Conservation (phyloP, 1,139 yeast species). For the Lodderomyces orthopsilosis region DNA sequence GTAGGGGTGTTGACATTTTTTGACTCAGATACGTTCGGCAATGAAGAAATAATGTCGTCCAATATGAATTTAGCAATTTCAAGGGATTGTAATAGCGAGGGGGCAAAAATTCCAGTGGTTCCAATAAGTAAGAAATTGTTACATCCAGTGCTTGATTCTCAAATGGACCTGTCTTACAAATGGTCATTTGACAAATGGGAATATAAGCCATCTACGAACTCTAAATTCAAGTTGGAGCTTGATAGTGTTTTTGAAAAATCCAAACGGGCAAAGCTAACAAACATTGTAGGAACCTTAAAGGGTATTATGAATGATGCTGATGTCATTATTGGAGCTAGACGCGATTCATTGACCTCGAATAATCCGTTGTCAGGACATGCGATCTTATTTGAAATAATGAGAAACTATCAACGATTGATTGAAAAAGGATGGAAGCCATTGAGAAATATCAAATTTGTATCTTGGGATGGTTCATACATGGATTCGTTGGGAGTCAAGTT, state of each 20-base stretch:
- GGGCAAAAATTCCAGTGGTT: conserved; percentile 27
- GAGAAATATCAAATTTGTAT: conserved; percentile 39
- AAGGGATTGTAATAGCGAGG: conserved; percentile 11
- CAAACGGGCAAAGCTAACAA: conserved; percentile 21
- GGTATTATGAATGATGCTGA: conserved; percentile 45
- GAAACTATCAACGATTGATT: conserved; percentile 33
- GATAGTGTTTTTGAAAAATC: conserved; percentile 17
- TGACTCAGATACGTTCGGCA: conserved; percentile 6
- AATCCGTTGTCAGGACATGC: conserved; percentile 45
- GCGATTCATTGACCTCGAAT: conserved; percentile 39
- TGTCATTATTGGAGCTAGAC: conserved; percentile 40
- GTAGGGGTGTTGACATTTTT: conserved; percentile 29
- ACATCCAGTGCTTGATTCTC: conserved; percentile 32
- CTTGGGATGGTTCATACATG: conserved; percentile 43
- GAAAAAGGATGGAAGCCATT: conserved; percentile 45
- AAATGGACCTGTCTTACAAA: conserved; percentile 11
- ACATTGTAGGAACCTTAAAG: conserved; percentile 34
- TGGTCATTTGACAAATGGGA: conserved; percentile 26
- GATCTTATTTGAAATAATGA: conserved; percentile 39
- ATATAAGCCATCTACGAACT: conserved; percentile 20
- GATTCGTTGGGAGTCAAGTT: conserved; percentile 34
- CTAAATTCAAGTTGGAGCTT: conserved; percentile 20
- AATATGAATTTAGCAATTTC: conserved; percentile 10
- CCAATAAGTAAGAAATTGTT: conserved; percentile 36
- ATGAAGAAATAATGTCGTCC: conserved; percentile 6